phyloP scores from a whole-genome alignment of 306 rosid genomes.

The Aeschynomene evenia region DNA sequence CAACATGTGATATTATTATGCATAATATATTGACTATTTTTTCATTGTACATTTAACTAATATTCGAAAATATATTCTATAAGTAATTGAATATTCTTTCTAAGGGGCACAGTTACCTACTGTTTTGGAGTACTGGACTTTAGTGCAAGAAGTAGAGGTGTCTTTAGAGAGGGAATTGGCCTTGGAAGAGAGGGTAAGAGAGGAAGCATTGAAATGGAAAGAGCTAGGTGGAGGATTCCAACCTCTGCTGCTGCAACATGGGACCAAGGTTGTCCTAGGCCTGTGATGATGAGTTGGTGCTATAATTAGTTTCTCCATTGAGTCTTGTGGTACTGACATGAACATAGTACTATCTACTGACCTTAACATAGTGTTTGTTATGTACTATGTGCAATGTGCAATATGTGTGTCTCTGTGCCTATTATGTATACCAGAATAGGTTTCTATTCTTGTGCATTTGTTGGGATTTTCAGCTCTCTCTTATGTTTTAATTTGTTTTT shows the following conservation, averaged over 20 bases:
- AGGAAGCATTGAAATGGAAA: neutral
- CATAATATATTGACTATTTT: too few relatives aligned
- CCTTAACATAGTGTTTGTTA: neutral
- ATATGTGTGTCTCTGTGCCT: too few relatives aligned
- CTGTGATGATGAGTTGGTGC: neutral
- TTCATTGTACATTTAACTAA: too few relatives aligned
- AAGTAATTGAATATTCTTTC: too few relatives aligned
- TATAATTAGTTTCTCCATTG: neutral
- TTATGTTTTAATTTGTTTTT: neutral
- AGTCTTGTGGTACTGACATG: neutral
- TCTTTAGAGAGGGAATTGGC: neutral
- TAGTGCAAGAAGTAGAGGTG: too few relatives aligned
- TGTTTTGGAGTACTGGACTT: slow-evolving; percentile 14
- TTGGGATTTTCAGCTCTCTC: neutral
- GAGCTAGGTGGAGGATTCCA: slow-evolving; percentile 14
- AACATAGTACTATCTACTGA: neutral
- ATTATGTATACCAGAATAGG: too few relatives aligned
- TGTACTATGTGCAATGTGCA: too few relatives aligned
- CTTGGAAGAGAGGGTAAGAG: slow-evolving; percentile 15
- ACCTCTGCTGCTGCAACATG: neutral
- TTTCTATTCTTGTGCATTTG: neutral
- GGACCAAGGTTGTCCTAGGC: neutral
- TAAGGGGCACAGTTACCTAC: too few relatives aligned
- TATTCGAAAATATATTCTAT: too few relatives aligned
- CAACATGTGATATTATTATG: too few relatives aligned